phyloP scores from a whole-genome alignment of 345 rosid species.

The Hibiscus trionum region DNA sequence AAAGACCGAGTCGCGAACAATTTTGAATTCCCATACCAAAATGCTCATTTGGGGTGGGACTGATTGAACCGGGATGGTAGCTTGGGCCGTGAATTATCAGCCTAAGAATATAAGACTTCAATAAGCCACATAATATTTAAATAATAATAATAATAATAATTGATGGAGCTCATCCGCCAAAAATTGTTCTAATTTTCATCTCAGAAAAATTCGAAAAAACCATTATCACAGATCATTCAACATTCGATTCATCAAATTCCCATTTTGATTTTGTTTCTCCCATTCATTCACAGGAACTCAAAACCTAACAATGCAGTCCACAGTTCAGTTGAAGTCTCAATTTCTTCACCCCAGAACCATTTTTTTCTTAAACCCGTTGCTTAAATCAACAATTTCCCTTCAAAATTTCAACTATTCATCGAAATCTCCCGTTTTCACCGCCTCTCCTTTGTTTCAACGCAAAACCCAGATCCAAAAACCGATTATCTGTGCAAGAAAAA shows the following conservation, averaged over 20 bases:
- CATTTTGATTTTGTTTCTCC: neutral
- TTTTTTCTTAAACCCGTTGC: neutral
- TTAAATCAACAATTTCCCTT: neutral
- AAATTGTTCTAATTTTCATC: neutral
- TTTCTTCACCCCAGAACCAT: neutral
- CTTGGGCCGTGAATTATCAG: neutral
- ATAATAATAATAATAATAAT: neutral
- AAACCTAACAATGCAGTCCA: constrained; percentile 7
- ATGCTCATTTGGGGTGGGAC: no score
- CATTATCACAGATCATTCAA: neutral
- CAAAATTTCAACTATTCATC: neutral
- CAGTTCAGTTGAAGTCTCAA: constrained; percentile 13
- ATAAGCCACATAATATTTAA: neutral
- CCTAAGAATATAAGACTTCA: neutral
- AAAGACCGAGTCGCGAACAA: no score
- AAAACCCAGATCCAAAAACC: constrained; percentile 23
- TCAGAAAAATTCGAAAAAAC: no score
- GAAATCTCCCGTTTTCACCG: constrained; percentile 6
- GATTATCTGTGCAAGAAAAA: constrained; percentile 30
- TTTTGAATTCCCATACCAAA: neutral
- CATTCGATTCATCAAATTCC: neutral
- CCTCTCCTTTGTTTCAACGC: neutral
- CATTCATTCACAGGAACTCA: neutral
- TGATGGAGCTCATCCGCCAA: neutral
- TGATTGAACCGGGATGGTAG: neutral